Conservation (phyloP, 495 filamentous ascomycete genomes). For the Penicillium canescens region DNA sequence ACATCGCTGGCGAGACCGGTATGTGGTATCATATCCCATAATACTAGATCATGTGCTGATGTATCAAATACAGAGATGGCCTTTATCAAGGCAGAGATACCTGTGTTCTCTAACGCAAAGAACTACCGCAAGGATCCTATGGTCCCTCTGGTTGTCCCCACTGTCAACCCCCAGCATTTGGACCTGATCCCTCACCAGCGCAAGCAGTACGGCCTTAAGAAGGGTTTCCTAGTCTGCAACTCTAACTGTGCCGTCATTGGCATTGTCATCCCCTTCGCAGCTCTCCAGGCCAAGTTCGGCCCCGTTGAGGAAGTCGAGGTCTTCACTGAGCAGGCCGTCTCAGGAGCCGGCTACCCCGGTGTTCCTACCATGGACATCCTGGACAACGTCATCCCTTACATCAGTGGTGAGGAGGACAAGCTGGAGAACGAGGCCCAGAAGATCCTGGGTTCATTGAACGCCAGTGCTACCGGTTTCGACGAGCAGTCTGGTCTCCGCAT, state of each 20-base stretch:
- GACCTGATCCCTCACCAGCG: constrained; percentile 76
- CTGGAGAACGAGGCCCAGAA: constrained; percentile 83
- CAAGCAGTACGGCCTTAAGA: constrained; percentile 61
- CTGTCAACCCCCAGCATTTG: constrained; percentile 78
- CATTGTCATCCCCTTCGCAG: constrained; percentile 85
- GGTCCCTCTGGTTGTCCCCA: constrained; percentile 84
- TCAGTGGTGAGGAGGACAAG: constrained; percentile 88
- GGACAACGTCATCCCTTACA: constrained; percentile 85
- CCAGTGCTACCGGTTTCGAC: constrained; percentile 62
- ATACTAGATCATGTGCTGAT: not conserved
- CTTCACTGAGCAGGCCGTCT: constrained; percentile 86
- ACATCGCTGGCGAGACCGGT: constrained; percentile 80
- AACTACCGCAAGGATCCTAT: constrained; percentile 82
- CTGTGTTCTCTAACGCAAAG: constrained; percentile 88
- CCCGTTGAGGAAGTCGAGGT: constrained; percentile 73
- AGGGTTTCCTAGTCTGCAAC: constrained; percentile 85
- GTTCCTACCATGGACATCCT: constrained; percentile 72
- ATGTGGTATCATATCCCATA: constrained; percentile 15
- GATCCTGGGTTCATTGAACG: constrained; percentile 72
- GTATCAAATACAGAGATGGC: constrained; percentile 59
- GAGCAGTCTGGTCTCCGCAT: constrained; percentile 64
- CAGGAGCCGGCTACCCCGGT: constrained; percentile 85
- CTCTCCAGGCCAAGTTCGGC: constrained; percentile 75
- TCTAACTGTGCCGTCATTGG: constrained; percentile 91
- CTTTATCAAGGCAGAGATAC: constrained; percentile 74